phyloP scores from a whole-genome alignment of 2,329 filamentous ascomycete species.

The Fusarium acutatum region DNA sequence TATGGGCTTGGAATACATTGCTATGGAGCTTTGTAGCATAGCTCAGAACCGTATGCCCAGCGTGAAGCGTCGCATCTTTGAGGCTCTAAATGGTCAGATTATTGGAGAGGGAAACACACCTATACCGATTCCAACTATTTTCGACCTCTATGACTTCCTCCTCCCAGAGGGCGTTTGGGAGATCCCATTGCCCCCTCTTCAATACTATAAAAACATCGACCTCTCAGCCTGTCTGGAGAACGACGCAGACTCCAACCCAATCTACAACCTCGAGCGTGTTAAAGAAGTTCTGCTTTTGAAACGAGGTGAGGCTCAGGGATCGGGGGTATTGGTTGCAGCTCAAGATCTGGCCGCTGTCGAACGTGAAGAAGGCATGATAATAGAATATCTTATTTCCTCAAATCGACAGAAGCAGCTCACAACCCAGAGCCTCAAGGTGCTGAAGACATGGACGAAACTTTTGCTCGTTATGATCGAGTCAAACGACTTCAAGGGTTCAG shows the following conservation, averaged over 20 bases:
- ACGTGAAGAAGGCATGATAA: conserved; percentile 66
- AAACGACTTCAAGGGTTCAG: conserved; percentile 78
- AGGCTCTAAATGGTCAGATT: conserved; percentile 81
- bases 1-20: conserved; percentile 83
- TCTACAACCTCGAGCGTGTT: conserved; percentile 76
- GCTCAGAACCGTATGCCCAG: conserved; percentile 75
- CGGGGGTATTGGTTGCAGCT: conserved; percentile 57
- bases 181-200: conserved; percentile 60
- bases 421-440: conserved; percentile 69
- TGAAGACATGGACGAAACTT: conserved; percentile 86
- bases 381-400: conserved; percentile 68
- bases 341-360: conserved; percentile 62
- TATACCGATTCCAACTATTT: conserved; percentile 77
- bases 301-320: conserved; percentile 66
- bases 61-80: conserved; percentile 73
- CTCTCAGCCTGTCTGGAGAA: conserved; percentile 70
- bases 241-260: conserved; percentile 62
- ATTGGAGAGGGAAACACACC: conserved; percentile 71
- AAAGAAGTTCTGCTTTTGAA: conserved; percentile 78
- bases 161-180: conserved; percentile 61
- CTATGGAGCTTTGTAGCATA: conserved; percentile 83
- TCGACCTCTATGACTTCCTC: conserved; percentile 93
- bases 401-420: conserved; percentile 70
- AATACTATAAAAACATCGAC: conserved; percentile 72
- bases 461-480: conserved; percentile 83